Conservation (phyloP, 768 basidiomycete genomes). For the Boletus rufocinnamomeus region DNA sequence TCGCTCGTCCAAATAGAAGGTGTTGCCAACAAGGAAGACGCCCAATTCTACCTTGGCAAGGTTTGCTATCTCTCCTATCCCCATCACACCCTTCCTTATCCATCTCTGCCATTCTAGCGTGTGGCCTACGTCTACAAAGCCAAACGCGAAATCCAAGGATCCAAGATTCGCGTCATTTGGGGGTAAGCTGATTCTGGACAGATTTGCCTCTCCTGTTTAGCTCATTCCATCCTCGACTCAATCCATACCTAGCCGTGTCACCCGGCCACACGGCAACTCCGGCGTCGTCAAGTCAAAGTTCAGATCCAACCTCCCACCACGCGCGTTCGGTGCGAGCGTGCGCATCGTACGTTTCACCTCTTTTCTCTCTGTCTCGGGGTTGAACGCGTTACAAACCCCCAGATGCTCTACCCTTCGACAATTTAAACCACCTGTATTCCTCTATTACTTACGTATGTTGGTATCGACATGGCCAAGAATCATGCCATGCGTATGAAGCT, state of each 20-base stretch:
- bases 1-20: constrained; percentile 98
- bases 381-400: not conserved
- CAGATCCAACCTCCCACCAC: constrained; percentile 91
- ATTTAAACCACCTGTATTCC: constrained; percentile 51
- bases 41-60: constrained; percentile 99
- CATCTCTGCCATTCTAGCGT: constrained; percentile 52
- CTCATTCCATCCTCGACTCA: not conserved
- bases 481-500: constrained; percentile 24
- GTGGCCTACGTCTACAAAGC: constrained; percentile 98
- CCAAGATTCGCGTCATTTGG: constrained; percentile 98
- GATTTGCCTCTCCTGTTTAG: not conserved
- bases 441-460: constrained; percentile 25
- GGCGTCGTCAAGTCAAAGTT: constrained; percentile 99
- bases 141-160: constrained; percentile 90
- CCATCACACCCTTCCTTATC: not conserved
- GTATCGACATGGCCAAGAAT: constrained; percentile 14
- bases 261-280: constrained; percentile 90
- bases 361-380: not conserved
- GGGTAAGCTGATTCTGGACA: constrained; percentile 58
- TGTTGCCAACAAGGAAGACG: constrained; percentile 89
- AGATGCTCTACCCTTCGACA: constrained; percentile 94
- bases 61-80: constrained; percentile 44
- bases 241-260: constrained; percentile 66
- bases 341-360: constrained; percentile 65
- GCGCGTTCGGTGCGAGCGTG: constrained; percentile 89